Conservation (phyloP, 106 monocot species). For the Apostasia shenzhenica region DNA sequence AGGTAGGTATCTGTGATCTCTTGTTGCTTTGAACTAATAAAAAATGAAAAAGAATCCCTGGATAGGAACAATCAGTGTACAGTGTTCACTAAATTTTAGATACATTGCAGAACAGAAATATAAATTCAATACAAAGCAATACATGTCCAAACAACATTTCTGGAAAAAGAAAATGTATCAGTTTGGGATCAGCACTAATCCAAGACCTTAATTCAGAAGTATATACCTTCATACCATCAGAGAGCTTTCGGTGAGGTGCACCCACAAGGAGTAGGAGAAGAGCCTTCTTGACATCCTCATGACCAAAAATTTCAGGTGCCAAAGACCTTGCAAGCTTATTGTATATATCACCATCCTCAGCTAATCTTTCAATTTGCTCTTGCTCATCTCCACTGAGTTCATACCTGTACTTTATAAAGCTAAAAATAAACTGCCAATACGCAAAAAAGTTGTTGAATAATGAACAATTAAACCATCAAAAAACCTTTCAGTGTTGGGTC, state of each 20-base stretch:
- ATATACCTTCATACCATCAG: slow-evolving; percentile 65
- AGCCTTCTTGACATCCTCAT: slow-evolving; percentile 99
- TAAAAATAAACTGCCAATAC: background rate
- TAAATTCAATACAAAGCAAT: no score
- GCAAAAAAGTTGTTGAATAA: background rate
- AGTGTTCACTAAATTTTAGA: no score
- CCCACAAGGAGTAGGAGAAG: slow-evolving; percentile 93
- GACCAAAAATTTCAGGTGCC: slow-evolving; percentile 99
- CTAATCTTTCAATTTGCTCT: slow-evolving; percentile 76
- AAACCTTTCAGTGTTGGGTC: background rate
- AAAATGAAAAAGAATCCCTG: no score
- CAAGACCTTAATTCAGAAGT: no score
- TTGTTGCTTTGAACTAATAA: no score
- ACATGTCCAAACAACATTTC: no score
- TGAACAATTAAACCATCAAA: background rate
- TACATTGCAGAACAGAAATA: no score
- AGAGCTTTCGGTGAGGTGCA: slow-evolving; percentile 89
- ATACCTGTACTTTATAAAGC: slow-evolving; percentile 49
- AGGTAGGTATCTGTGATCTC: no score
- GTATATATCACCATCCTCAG: slow-evolving; percentile 96
- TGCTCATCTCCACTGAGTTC: slow-evolving; percentile 87
- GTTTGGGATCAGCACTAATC: no score
- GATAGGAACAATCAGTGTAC: no score
- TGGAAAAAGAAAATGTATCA: no score
- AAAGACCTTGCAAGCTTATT: slow-evolving; percentile 82